Conservation (phyloP, 1,139 yeast species). For the Blastobotrys apis region DNA sequence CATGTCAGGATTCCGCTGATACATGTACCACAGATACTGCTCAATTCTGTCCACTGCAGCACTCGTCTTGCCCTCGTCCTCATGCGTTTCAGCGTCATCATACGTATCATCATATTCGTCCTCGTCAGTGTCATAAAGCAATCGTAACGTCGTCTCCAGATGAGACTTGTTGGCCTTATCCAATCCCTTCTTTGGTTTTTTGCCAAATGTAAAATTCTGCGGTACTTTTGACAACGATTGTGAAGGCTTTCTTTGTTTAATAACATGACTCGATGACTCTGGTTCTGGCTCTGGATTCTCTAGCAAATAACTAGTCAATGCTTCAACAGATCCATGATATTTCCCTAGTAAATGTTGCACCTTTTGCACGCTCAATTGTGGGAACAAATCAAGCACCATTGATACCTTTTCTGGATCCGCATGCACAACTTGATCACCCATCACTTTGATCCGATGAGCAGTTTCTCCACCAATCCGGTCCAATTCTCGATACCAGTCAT, state of each 20-base stretch:
- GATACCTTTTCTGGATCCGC: constrained; percentile 19
- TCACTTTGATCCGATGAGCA: constrained; percentile 11
- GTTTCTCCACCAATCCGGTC: constrained; percentile 15
- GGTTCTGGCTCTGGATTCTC: constrained; percentile 37
- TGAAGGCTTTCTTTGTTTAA: too few species aligned
- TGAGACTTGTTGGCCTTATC: constrained; percentile 50
- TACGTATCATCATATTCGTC: constrained; percentile 82
- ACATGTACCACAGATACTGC: constrained; percentile 52
- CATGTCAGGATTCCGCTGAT: constrained; percentile 44
- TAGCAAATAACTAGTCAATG: constrained; percentile 53
- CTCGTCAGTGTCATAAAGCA: constrained; percentile 69
- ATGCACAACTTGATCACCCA: constrained; percentile 12
- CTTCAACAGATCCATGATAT: constrained; percentile 52
- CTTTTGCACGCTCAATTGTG: constrained; percentile 22
- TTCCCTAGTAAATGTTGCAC: constrained; percentile 36
- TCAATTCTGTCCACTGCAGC: constrained; percentile 40
- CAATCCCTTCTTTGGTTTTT: constrained; percentile 26
- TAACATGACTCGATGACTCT: neutral
- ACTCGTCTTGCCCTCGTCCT: constrained; percentile 22
- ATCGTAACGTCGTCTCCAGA: constrained; percentile 44
- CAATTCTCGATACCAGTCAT: constrained; percentile 19
- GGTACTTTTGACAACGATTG: constrained; percentile 8
- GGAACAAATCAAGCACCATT: constrained; percentile 29
- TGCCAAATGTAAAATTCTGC: constrained; percentile 15
- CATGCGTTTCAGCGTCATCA: constrained; percentile 57